Evolutionary conservation across 306 rosid genomes (phyloP), one percentile per base, ranked within the genome.

Genomic region (Urtica urens): DNA sequence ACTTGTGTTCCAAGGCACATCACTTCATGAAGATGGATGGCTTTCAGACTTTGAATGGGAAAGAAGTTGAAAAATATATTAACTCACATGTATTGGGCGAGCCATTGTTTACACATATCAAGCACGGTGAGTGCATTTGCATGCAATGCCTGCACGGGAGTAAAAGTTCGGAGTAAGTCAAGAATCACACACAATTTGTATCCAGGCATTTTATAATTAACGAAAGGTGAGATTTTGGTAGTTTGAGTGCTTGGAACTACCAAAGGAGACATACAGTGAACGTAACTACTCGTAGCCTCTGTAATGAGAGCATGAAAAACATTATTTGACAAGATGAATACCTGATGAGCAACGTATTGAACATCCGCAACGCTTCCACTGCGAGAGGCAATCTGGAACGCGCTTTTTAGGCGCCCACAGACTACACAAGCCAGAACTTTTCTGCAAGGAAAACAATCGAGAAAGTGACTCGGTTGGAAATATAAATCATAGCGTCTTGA

Each of bases 331-430:
- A 59, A 31, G 50, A n/a, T n/a, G 50, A 59, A 56, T 53, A 90
- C 97, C 97, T 90, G 97, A 65, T 84, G 97, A 61, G 97, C 97
- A 26, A 90, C 95, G 71, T 90, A 90, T 68, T 90, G 84, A 56
- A 90, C 97, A 78, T 90, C 97, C 48, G 97, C 97, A 42, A 90
- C 95, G 55, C 97, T 90, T 63, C 97, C 97, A 68, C 97, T 90
- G 55, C 93, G 78, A 11, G 95, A 84, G 66, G 97, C 97, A 69
- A 90, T 78, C 72, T 90, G 97, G 74, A 90, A 90, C 62, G 97
- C 93, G 59, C 97, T 90, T 79, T 90, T 90, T 10, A 90, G 78
- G 57, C 97, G 97, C 41, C 97, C 97, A 67, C 97, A 90, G 47
- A 90, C 93, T 55, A 90, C 97, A 70, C 97, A 90, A 51, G 97